Percentiles rank a stretch among this genome's conserved stretches.
phyloP scores from a whole-genome alignment of 2,329 filamentous ascomycete species.

The Cryphonectria japonica region DNA sequence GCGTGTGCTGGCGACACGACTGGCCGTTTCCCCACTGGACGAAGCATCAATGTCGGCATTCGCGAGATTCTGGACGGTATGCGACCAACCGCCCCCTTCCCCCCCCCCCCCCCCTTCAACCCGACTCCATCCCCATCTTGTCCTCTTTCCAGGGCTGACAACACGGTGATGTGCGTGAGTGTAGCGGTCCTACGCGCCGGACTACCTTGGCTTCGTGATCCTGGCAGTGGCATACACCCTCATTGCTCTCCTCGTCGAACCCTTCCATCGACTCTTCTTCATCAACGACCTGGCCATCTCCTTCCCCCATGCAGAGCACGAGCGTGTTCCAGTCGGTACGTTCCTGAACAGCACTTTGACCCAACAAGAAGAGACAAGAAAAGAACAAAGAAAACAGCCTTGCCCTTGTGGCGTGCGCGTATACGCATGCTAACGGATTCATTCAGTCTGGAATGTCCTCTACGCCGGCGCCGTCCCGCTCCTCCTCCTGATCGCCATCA shows the following conservation, averaged over 20 bases:
- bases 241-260: slow-evolving; percentile 71
- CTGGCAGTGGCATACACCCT: slow-evolving; percentile 71
- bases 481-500: slow-evolving; percentile 66
- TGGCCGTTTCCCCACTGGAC: slow-evolving; percentile 8
- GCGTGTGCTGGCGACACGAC: slow-evolving; percentile 42
- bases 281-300: slow-evolving; percentile 83
- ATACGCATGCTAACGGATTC: not conserved
- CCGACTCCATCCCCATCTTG: not conserved
- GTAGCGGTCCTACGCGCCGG: slow-evolving; percentile 81
- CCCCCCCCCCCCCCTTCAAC: no score
- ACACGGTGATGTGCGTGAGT: slow-evolving; percentile 16
- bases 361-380: not conserved
- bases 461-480: slow-evolving; percentile 79
- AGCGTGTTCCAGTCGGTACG: slow-evolving; percentile 80
- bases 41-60: slow-evolving; percentile 39
- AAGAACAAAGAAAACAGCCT: no score
- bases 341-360: slow-evolving; percentile 27
- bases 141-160: slow-evolving; percentile 4
- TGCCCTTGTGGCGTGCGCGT: not conserved
- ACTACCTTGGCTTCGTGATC: slow-evolving; percentile 79
- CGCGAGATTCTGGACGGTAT: slow-evolving; percentile 53
- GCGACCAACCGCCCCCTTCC: not conserved
- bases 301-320: slow-evolving; percentile 81
- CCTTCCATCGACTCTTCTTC: slow-evolving; percentile 94
- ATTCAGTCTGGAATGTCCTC: slow-evolving; percentile 70